A percentile compares a stretch with the other conserved stretches of the same genome.
Conservation (phyloP, 352 stramenopile genomes). For the Phytophthora sansomeana region DNA sequence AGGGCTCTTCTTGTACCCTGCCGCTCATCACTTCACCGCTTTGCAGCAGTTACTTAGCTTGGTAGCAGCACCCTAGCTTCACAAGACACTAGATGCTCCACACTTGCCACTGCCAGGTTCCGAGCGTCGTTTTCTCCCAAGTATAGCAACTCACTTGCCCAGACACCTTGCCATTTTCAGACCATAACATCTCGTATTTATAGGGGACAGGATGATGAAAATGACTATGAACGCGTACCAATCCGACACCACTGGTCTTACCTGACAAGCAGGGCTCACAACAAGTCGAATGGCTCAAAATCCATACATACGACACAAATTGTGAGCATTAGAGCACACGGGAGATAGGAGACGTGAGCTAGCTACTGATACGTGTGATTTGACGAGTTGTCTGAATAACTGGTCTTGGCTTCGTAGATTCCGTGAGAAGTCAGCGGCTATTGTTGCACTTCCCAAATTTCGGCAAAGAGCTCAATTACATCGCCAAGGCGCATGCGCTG, state of each 20-base stretch:
- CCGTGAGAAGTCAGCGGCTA: conserved; percentile 36
- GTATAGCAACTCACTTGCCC: conserved; percentile 17
- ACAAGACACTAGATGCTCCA: background rate
- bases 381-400: conserved; percentile 39
- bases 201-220: conserved; percentile 4
- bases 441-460: conserved; percentile 92
- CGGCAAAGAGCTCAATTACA: conserved; percentile 88
- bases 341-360: conserved; percentile 1
- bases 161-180: conserved; percentile 26
- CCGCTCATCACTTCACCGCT: conserved; percentile 37
- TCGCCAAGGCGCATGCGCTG: conserved; percentile 87
- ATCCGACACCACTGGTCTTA: background rate
- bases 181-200: conserved; percentile 29
- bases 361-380: conserved; percentile 50
- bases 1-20: conserved; percentile 14
- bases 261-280: background rate
- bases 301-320: conserved; percentile 13
- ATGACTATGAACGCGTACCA: background rate
- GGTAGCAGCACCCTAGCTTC: too few relatives aligned
- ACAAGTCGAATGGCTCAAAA: background rate
- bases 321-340: conserved; percentile 10
- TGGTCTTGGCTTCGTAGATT: conserved; percentile 29
- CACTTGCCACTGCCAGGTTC: conserved; percentile 12
- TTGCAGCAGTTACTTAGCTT: background rate
- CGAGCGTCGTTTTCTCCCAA: conserved; percentile 36